Evolutionary conservation across 176 grass and related monocot genomes (phyloP).

Genomic region (Rhynchospora breviuscula): DNA sequence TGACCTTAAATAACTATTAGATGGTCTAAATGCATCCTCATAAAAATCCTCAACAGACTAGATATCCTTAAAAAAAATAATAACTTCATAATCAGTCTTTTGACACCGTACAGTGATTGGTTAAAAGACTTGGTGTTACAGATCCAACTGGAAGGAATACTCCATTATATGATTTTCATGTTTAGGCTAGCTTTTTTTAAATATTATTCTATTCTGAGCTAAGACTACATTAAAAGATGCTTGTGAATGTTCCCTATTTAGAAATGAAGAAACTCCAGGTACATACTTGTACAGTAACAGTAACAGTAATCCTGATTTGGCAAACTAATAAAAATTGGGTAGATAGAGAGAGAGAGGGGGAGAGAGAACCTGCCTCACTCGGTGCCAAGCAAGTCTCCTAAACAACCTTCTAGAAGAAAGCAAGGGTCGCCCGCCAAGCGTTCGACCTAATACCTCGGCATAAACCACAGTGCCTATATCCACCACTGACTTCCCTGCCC

Average conservation of each 20-base stretch:
- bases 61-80: neutral
- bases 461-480: conserved; percentile 60
- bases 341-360: conserved; percentile 25
- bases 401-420: conserved; percentile 73
- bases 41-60: neutral
- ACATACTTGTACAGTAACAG: neutral
- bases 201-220: neutral
- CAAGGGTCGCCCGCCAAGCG: conserved; percentile 66
- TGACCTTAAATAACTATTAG: neutral
- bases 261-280: neutral
- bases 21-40: neutral
- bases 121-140: neutral
- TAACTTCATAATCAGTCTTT: neutral
- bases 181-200: neutral
- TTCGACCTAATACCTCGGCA: conserved; percentile 68
- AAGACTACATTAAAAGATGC: neutral
- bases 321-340: neutral
- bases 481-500: conserved; percentile 29
- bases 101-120: neutral
- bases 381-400: conserved; percentile 68
- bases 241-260: neutral
- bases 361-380: conserved; percentile 93
- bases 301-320: neutral
- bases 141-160: neutral
- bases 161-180: neutral